Base-by-base conservation (phyloP, 495 filamentous ascomycete genomes). In the Staphylotrichum longicolle region DNA sequence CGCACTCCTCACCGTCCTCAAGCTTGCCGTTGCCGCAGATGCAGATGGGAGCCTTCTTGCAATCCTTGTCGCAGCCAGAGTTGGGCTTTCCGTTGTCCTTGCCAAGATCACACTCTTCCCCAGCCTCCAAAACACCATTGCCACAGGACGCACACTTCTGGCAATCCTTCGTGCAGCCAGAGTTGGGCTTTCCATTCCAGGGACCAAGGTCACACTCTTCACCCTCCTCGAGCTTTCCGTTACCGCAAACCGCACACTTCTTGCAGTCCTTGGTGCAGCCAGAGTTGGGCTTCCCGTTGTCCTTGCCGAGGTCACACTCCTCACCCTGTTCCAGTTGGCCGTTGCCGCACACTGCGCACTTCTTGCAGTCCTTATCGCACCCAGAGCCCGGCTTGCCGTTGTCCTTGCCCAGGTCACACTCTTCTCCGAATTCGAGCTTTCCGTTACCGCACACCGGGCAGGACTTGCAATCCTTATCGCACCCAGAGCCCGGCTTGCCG, bases 371-470 rank as follows among this genome's bases (percentile, higher is more conserved):
- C 15, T 49, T 51, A 11, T 56, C 50, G 62, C 62, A 63, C 5
- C 41, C 45, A 12, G 55, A 54, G 33, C 51, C 56, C 0, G 62
- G 62, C 47, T 53, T 48, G 49, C 62, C 62, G 50, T 63, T 63
- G 30, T 58, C 27, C 1, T 44, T 12, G 27, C 62, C 56, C 1
- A n/a, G n/a, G 30, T 63, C 62, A 20, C 62, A 63, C 39, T 63
- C 62, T 32, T 63, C 62, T 2, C 44, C 44, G 4, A 27, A 27
- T 27, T 67, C 61, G 4, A 62, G 35, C 11, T 47, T 60, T 12
- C 66, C 62, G 46, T 68, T 55, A 14, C 66, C 66, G 44, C 66
- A 68, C 12, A 54, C 45, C 2, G 44, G 11, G 41, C 50, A 30
- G 20, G 49, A 49, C 54, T 58, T 62, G 55, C 62, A 65, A 12